Conservation (phyloP, 2,329 filamentous ascomycete species). For the Xylariaceae sp. region DNA sequence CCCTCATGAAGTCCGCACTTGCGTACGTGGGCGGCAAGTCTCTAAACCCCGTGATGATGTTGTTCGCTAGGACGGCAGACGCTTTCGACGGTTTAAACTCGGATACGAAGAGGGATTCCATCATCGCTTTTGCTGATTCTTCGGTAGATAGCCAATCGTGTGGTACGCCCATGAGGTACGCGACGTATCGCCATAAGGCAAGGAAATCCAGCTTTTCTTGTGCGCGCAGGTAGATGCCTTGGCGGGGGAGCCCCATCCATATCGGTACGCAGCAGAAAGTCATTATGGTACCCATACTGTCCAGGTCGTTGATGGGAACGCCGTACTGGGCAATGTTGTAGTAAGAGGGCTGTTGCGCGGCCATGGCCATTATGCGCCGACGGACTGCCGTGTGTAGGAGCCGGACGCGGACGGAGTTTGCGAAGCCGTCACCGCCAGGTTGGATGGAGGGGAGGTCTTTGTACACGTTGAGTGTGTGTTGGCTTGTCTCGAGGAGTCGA, state of each 20-base stretch:
- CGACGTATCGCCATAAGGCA: constrained; percentile 73
- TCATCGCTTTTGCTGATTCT: constrained; percentile 53
- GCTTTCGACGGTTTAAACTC: constrained; percentile 64
- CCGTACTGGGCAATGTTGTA: constrained; percentile 57
- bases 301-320: constrained; percentile 71
- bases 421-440: constrained; percentile 63
- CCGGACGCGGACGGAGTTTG: constrained; percentile 63
- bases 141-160: constrained; percentile 56
- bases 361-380: constrained; percentile 58
- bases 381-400: constrained; percentile 67
- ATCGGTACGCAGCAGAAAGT: constrained; percentile 66
- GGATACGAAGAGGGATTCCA: constrained; percentile 63
- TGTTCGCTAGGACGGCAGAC: constrained; percentile 64
- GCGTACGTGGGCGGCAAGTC: constrained; percentile 62
- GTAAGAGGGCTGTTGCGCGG: constrained; percentile 53
- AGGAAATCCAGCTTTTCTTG: constrained; percentile 67
- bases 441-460: constrained; percentile 60
- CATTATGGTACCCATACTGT: constrained; percentile 67
- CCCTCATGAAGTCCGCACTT: constrained; percentile 63
- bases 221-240: constrained; percentile 62
- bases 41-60: constrained; percentile 68
- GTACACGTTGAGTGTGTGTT: constrained; percentile 71
- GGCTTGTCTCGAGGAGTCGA: constrained; percentile 65
- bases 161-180: constrained; percentile 66
- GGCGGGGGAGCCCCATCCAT: constrained; percentile 62